Conservation (phyloP, 441 rosid genomes). For the Gossypium davidsonii region DNA sequence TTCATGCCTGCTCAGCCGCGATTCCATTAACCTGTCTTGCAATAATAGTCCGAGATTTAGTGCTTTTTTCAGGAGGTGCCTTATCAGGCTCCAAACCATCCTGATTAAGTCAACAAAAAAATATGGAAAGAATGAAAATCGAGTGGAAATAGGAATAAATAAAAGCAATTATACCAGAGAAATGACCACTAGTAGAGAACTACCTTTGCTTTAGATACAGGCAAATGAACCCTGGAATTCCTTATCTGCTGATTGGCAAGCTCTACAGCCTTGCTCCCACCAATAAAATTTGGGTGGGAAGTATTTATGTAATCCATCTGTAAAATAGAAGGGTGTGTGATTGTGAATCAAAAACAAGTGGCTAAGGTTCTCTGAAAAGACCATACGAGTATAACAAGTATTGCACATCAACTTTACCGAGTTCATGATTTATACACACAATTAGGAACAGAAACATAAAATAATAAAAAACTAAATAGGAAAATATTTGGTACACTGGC, state of each 20-base stretch:
- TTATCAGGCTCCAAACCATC: slow-evolving; percentile 70
- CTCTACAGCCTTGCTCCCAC: slow-evolving; percentile 93
- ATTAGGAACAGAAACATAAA: background rate
- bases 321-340: slow-evolving; percentile 17
- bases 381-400: background rate
- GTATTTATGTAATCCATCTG: slow-evolving; percentile 97
- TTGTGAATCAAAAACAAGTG: background rate
- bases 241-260: slow-evolving; percentile 60
- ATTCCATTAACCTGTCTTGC: slow-evolving; percentile 75
- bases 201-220: slow-evolving; percentile 56
- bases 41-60: slow-evolving; percentile 60
- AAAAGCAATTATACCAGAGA: background rate
- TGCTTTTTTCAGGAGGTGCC: slow-evolving; percentile 48
- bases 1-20: slow-evolving; percentile 69
- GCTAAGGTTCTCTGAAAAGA: background rate
- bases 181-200: slow-evolving; percentile 1
- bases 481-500: too few relatives aligned
- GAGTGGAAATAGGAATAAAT: background rate
- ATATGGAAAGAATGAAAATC: background rate
- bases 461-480: background rate
- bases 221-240: slow-evolving; percentile 48
- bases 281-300: slow-evolving; percentile 85
- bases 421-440: background rate
- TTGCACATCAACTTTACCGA: background rate
- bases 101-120: slow-evolving; percentile 27